phyloP scores from a whole-genome alignment of 352 stramenopile species.

The Phytophthora tentaculata region DNA sequence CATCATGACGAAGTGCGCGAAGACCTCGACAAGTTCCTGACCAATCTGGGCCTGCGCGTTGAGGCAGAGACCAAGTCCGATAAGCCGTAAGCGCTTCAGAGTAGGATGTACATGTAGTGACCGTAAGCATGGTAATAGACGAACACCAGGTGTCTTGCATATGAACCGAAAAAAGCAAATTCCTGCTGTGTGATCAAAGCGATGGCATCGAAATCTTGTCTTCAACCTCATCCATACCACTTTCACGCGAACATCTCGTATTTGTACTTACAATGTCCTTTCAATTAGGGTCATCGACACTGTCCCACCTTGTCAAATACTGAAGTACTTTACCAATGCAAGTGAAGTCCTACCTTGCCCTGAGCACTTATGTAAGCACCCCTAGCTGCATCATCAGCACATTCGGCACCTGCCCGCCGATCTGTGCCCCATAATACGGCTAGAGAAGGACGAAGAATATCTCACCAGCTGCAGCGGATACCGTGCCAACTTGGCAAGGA shows the following conservation, averaged over 20 bases:
- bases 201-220: neutral
- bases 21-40: slow-evolving; percentile 39
- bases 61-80: neutral
- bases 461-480: neutral
- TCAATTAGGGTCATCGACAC: no score
- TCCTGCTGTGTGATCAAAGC: neutral
- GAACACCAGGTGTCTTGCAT: slow-evolving; percentile 13
- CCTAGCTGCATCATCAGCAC: slow-evolving; percentile 14
- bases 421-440: slow-evolving; percentile 9
- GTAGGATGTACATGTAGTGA: slow-evolving; percentile 7
- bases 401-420: neutral
- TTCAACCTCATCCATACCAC: neutral
- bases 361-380: slow-evolving; percentile 24
- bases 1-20: slow-evolving; percentile 37
- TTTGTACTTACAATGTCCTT: no score
- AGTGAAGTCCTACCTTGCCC: neutral
- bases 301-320: neutral
- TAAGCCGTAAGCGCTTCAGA: slow-evolving; percentile 13
- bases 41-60: slow-evolving; percentile 9
- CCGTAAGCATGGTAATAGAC: slow-evolving; percentile 5
- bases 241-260: neutral
- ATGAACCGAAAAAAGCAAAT: slow-evolving; percentile 1
- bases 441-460: slow-evolving; percentile 18
- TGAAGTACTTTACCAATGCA: neutral
- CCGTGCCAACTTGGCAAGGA: no score